Percentiles rank a stretch among this genome's conserved stretches.
Evolutionary conservation across 2,329 filamentous ascomycete species (phyloP).

Genomic region (Neonectria faginata): DNA sequence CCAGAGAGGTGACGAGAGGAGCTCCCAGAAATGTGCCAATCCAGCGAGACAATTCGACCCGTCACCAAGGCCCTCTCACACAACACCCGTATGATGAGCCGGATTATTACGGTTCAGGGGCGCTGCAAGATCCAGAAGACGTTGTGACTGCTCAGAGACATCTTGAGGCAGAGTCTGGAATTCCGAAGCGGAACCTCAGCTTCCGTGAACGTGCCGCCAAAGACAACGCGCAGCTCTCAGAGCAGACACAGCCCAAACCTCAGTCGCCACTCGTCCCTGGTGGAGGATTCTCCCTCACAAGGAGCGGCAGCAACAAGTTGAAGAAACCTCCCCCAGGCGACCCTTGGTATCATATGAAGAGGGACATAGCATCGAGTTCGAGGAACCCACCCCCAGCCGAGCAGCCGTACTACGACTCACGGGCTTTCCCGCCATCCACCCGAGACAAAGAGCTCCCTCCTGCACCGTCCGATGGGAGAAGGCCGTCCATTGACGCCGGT

Average conservation of each 20-base stretch:
- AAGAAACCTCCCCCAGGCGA: slow-evolving; percentile 69
- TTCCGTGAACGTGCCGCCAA: slow-evolving; percentile 69
- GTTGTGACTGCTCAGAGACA: slow-evolving; percentile 28
- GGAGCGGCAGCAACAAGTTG: slow-evolving; percentile 69
- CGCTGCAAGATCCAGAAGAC: slow-evolving; percentile 39
- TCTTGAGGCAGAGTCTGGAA: slow-evolving; percentile 45
- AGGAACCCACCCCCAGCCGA: slow-evolving; percentile 13
- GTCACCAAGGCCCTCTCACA: slow-evolving; percentile 35
- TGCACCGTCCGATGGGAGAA: slow-evolving; percentile 37
- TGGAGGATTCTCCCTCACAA: slow-evolving; percentile 54
- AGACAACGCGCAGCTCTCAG: slow-evolving; percentile 55
- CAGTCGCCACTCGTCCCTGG: slow-evolving; percentile 44
- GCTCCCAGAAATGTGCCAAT: slow-evolving; percentile 27
- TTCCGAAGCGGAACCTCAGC: slow-evolving; percentile 68
- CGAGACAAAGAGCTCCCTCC: slow-evolving; percentile 51
- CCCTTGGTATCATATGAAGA: slow-evolving; percentile 52
- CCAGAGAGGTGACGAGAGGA: slow-evolving; percentile 9
- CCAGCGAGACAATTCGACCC: slow-evolving; percentile 35
- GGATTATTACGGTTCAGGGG: slow-evolving; percentile 35
- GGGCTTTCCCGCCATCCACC: slow-evolving; percentile 32
- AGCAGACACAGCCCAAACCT: slow-evolving; percentile 41
- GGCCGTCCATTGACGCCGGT: slow-evolving; percentile 33
- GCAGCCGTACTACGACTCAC: slow-evolving; percentile 3
- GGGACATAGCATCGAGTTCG: slow-evolving; percentile 10
- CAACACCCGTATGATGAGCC: slow-evolving; percentile 39